phyloP scores from a whole-genome alignment of 2,329 filamentous ascomycete genomes.

The Diaporthe ampelina region DNA sequence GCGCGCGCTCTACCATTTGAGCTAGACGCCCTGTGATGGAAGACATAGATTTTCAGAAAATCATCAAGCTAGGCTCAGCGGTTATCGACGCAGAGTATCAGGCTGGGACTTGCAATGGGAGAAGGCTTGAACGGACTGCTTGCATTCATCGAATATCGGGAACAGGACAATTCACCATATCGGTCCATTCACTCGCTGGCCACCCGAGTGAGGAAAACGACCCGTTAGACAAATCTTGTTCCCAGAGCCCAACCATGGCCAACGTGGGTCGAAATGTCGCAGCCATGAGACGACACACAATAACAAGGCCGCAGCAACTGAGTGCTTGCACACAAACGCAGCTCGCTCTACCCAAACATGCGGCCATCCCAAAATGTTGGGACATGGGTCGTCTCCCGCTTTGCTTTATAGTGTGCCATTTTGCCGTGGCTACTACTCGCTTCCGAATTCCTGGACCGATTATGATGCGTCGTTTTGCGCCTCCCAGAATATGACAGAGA shows the following conservation, averaged over 20 bases:
- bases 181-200: background rate
- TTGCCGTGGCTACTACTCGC: background rate
- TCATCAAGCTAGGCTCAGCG: fast-evolving
- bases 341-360: too few species aligned
- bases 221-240: too few species aligned
- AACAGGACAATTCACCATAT: background rate
- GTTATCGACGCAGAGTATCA: too few species aligned
- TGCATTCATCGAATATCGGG: too few species aligned
- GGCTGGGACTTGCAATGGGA: too few species aligned
- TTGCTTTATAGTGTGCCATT: background rate
- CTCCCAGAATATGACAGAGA: too few species aligned
- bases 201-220: background rate
- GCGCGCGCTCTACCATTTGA: conserved; percentile 39
- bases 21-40: conserved; percentile 35
- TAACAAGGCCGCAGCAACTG: too few species aligned
- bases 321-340: too few species aligned
- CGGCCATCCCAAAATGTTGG: too few species aligned
- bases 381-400: background rate
- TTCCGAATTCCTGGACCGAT: background rate
- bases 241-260: too few species aligned
- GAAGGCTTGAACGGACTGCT: background rate
- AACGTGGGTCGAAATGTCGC: too few species aligned
- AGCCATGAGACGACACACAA: too few species aligned
- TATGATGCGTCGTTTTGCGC: background rate
- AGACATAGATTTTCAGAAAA: fast-evolving